Conservation (phyloP, 306 rosid species). For the Inga laurina region DNA sequence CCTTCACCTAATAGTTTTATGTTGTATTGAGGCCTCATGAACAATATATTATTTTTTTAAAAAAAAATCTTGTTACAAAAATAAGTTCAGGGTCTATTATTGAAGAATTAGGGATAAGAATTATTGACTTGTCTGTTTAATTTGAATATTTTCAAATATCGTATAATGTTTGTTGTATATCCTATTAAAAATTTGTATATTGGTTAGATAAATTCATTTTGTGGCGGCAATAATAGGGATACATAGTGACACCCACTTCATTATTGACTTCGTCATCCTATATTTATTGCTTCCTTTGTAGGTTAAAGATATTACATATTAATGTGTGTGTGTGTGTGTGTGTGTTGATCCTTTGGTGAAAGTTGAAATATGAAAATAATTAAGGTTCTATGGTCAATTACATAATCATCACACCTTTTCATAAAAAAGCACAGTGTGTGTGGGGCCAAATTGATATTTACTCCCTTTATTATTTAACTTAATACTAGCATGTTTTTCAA, state of each 20-base stretch:
- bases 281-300: conserved; percentile 9
- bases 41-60: not conserved
- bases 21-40: not conserved
- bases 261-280: not conserved
- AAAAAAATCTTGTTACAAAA: too few relatives aligned
- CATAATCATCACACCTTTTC: conserved; percentile 26
- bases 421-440: not conserved
- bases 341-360: not conserved
- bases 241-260: conserved; percentile 4
- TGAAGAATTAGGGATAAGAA: not conserved
- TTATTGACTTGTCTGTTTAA: conserved; percentile 5
- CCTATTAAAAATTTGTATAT: not conserved
- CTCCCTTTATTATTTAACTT: not conserved
- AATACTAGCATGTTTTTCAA: too few relatives aligned
- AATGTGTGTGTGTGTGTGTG: too few relatives aligned
- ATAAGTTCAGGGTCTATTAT: not conserved
- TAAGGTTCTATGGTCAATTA: conserved; percentile 6
- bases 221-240: not conserved
- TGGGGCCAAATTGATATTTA: not conserved
- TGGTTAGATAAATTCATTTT: not conserved
- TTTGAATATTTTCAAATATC: conserved; percentile 4
- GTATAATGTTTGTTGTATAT: not conserved
- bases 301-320: conserved; percentile 8
- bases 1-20: not conserved
- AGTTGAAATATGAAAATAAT: conserved; percentile 8